Evolutionary conservation across 805 yeast species (phyloP).

Genomic region (Kluyveromyces siamensis): DNA sequence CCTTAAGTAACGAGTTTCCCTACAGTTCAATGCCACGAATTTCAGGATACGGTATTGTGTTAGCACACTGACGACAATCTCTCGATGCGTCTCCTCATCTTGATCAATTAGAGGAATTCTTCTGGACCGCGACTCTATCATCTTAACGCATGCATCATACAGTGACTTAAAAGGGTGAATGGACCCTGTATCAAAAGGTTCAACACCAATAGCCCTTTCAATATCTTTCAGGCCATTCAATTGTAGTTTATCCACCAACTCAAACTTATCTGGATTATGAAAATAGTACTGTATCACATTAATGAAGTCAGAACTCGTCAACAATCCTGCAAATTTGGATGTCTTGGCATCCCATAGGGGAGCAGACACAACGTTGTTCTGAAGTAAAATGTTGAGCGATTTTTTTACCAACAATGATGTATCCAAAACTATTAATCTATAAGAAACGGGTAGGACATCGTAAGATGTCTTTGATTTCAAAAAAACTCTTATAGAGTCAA

Average conservation of each 20-base stretch:
- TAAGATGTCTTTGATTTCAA: slow-evolving; percentile 87
- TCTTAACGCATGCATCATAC: slow-evolving; percentile 87
- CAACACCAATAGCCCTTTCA: slow-evolving; percentile 79
- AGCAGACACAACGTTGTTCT: slow-evolving; percentile 91
- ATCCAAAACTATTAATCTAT: slow-evolving; percentile 86
- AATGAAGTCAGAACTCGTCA: slow-evolving; percentile 87
- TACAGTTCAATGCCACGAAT: slow-evolving; percentile 92
- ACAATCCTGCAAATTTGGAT: slow-evolving; percentile 85
- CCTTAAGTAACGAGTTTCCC: slow-evolving; percentile 77
- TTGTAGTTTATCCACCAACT: slow-evolving; percentile 76
- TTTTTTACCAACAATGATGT: slow-evolving; percentile 85
- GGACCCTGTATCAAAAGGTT: slow-evolving; percentile 74
- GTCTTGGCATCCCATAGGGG: slow-evolving; percentile 92
- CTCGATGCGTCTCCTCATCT: slow-evolving; percentile 86
- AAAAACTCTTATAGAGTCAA: slow-evolving; percentile 74
- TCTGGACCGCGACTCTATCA: slow-evolving; percentile 82
- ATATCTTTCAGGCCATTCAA: slow-evolving; percentile 79
- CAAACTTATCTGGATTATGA: slow-evolving; percentile 80
- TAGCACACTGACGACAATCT: slow-evolving; percentile 88
- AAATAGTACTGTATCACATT: slow-evolving; percentile 92
- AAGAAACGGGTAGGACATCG: slow-evolving; percentile 93
- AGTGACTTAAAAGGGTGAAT: slow-evolving; percentile 86
- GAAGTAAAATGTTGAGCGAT: slow-evolving; percentile 79
- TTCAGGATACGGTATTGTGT: slow-evolving; percentile 94
- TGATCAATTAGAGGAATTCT: slow-evolving; percentile 91